Evolutionary conservation across 2,329 filamentous ascomycete genomes (phyloP), one percentile per base, ranked within the genome.

Genomic region (Uncinocarpus reesii): DNA sequence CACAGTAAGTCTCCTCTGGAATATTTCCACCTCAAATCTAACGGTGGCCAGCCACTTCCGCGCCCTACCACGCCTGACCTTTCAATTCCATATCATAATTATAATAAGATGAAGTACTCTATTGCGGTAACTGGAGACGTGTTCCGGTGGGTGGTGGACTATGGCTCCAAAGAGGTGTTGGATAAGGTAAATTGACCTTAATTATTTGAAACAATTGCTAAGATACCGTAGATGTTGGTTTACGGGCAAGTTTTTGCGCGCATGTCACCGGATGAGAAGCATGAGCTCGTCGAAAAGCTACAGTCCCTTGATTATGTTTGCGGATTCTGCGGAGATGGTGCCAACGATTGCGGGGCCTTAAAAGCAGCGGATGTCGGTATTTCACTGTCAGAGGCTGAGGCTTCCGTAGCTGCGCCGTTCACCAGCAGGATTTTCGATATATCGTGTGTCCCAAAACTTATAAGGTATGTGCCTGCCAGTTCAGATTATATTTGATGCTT

Each of bases 201-300:
- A 15, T 42, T 7, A 2, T 15, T 21, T 21, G 28, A 28, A 51
- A 29, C 15, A 31, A 43, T 6, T 15, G 18, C 29, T 26, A 56
- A 57, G 46, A 58, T 28, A 1, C 21, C 31, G 31, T 53, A 92
- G 74, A 90, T 96, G 81, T 84, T 98, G 47, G 83, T 95, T 29
- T 79, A 78, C 47, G 89, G 90, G 21, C 90, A 92, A 65, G 87
- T 98, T 1, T 98, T 94, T 65, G 93, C 92, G 3, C 84, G 92
- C 57, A 98, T 98, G 92, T 96, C 90, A 1, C 93, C 92, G 0
- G 93, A 98, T 62, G 92, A 98, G 66, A 98, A 98, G 65, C 89
- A 95, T 62, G 93, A 98, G 65, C 73, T 98, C 1, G 88, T 98
- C 2, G 92, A 96, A 65, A 98, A 95, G 64, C 75, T 98, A 2